These are phyloP conservation scores for Plantago coronopus DNA, from an alignment of 305 asterid genomes.

Conservation along the genomic window DNA sequence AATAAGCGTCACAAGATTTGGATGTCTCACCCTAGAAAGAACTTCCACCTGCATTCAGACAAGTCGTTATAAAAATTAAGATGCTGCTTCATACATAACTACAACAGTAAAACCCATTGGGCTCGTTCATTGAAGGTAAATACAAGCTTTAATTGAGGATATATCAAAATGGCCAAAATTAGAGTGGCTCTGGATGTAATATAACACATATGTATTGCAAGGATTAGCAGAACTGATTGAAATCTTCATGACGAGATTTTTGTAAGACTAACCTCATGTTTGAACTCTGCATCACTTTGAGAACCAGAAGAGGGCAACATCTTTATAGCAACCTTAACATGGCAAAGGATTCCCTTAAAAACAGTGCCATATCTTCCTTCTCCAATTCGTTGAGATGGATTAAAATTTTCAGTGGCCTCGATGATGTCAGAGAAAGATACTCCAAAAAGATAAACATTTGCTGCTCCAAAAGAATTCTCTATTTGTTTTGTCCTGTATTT, in stretches of 20 bases:
- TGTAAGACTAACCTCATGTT: conserved; percentile 48
- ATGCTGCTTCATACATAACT: not conserved
- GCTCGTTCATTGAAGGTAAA: no score
- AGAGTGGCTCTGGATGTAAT: conserved; percentile 2
- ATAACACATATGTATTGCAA: no score
- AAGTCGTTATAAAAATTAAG: not conserved
- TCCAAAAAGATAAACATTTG: conserved; percentile 44
- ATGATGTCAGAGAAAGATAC: conserved; percentile 65
- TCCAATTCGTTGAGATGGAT: conserved; percentile 68
- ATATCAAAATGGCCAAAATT: not conserved
- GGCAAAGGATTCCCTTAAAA: conserved; percentile 59
- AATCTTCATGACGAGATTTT: conserved; percentile 15
- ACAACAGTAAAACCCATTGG: no score
- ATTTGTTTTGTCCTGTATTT: conserved; percentile 36
- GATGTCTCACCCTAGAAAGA: conserved; percentile 84
- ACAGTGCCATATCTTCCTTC: conserved; percentile 78
- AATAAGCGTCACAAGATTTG: conserved; percentile 68
- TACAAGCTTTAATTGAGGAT: no score
- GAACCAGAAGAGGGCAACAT: conserved; percentile 75
- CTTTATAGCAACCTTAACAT: conserved; percentile 71
- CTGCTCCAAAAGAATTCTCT: conserved; percentile 35
- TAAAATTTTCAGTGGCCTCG: conserved; percentile 72
- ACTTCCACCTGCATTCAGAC: conserved; percentile 49
- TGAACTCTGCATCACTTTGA: conserved; percentile 68
- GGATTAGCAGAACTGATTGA: no score